Percentiles rank a stretch among this genome's conserved stretches.
These are phyloP conservation scores for Hamigera avellanea DNA, from an alignment of 495 filamentous ascomycete species.

Conservation along the genomic window DNA sequence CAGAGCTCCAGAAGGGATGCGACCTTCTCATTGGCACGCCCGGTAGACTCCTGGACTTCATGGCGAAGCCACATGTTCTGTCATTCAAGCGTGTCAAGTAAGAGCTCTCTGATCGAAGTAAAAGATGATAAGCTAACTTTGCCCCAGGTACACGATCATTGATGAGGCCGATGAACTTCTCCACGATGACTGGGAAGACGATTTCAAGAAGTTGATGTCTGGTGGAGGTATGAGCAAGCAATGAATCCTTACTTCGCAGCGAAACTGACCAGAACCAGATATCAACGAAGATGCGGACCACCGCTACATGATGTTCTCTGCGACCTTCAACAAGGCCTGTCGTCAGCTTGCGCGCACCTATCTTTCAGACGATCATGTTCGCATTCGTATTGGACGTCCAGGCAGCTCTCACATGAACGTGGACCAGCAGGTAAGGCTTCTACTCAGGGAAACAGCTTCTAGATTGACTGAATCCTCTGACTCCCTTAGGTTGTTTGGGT, in stretches of 20 bases:
- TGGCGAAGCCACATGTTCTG: slow-evolving; percentile 53
- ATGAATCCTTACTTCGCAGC: too few relatives aligned
- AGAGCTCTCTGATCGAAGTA: slow-evolving; percentile 2
- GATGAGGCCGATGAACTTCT: slow-evolving; percentile 96
- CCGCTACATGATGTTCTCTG: slow-evolving; percentile 87
- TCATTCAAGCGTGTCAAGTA: slow-evolving; percentile 68
- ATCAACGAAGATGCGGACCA: slow-evolving; percentile 71
- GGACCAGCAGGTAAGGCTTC: slow-evolving; percentile 46
- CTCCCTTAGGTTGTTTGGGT: slow-evolving; percentile 52
- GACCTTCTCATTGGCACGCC: slow-evolving; percentile 84
- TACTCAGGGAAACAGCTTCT: too few relatives aligned
- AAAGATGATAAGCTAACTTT: not conserved
- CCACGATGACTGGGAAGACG: slow-evolving; percentile 56
- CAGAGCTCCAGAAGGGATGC: slow-evolving; percentile 70
- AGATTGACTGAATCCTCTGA: not conserved
- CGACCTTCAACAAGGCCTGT: slow-evolving; percentile 72
- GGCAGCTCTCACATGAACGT: slow-evolving; percentile 73
- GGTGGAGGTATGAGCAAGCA: slow-evolving; percentile 56
- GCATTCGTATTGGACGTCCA: slow-evolving; percentile 73
- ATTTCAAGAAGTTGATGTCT: slow-evolving; percentile 58
- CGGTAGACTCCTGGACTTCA: slow-evolving; percentile 75
- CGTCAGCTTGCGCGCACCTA: slow-evolving; percentile 66
- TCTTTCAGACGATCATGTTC: slow-evolving; percentile 58
- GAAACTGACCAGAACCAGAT: slow-evolving; percentile 25
- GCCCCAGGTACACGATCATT: slow-evolving; percentile 61